Conservation (phyloP, 2,329 filamentous ascomycete genomes). For the Pyrenophora tritici-repentis region DNA sequence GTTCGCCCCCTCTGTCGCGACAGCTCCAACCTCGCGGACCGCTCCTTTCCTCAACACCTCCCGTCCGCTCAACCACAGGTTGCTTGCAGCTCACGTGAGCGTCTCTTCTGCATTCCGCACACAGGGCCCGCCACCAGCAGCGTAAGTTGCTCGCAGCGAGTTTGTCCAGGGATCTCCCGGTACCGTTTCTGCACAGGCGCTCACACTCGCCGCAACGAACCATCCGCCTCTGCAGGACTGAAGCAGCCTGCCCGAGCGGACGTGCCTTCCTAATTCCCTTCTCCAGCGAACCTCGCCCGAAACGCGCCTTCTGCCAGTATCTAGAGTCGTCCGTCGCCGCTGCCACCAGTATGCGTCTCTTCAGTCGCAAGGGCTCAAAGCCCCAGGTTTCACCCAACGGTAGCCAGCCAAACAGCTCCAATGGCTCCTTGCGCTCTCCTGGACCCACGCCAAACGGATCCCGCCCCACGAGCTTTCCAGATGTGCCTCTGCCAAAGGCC, state of each 20-base stretch:
- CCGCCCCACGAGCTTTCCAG: constrained; percentile 61
- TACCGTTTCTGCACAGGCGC: constrained; percentile 27
- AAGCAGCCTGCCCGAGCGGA: constrained; percentile 9
- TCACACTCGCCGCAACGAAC: not conserved
- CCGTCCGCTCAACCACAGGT: not conserved
- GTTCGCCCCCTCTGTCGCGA: not conserved
- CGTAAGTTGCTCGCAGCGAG: constrained; percentile 16
- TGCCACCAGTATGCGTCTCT: constrained; percentile 55
- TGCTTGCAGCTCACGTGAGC: constrained; percentile 4
- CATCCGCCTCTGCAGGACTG: too few relatives aligned
- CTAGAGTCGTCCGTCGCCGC: constrained; percentile 13
- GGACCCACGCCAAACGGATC: constrained; percentile 50
- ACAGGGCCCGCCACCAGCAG: not conserved
- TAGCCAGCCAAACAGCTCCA: constrained; percentile 51
- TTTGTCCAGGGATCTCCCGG: constrained; percentile 27
- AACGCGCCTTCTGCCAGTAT: constrained; percentile 11
- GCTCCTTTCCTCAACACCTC: not conserved
- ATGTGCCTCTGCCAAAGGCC: constrained; percentile 79
- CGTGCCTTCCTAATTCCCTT: constrained; percentile 7
- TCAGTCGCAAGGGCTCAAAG: constrained; percentile 57
- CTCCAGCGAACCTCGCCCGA: constrained; percentile 8
- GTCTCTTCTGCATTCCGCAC: constrained; percentile 14
- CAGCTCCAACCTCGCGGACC: not conserved
- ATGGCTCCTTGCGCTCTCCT: constrained; percentile 57
- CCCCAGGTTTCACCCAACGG: constrained; percentile 41